Evolutionary conservation across 176 grass and related monocot genomes (phyloP).

Genomic region (Zizania latifolia): DNA sequence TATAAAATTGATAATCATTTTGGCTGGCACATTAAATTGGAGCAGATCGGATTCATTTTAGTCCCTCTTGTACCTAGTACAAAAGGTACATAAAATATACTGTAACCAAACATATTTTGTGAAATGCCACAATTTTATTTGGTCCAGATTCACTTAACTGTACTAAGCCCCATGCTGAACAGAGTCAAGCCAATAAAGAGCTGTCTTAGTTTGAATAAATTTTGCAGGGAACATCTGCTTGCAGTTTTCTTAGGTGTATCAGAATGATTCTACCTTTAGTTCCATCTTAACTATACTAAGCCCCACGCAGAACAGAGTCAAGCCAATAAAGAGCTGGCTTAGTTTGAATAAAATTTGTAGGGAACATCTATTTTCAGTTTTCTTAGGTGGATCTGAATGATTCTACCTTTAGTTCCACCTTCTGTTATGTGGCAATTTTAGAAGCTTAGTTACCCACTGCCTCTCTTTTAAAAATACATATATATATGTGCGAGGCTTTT

Average conservation of each 20-base stretch:
- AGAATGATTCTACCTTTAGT: no score
- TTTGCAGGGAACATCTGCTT: neutral
- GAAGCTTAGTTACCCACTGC: neutral
- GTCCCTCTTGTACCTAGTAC: conserved; percentile 1
- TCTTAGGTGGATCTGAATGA: conserved; percentile 11
- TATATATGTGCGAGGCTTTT: neutral
- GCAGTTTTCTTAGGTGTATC: conserved; percentile 15
- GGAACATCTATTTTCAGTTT: conserved; percentile 6
- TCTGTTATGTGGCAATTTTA: conserved; percentile 1
- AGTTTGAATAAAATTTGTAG: neutral
- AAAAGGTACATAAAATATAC: neutral
- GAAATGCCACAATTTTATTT: neutral
- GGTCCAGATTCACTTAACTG: neutral
- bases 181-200: conserved; percentile 1
- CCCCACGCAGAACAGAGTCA: conserved; percentile 1
- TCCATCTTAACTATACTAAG: neutral
- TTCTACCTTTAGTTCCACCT: neutral
- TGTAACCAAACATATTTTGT: conserved; percentile 7
- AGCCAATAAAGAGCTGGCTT: neutral
- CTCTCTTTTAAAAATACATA: neutral
- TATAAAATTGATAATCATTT: neutral
- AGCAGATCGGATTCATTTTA: neutral
- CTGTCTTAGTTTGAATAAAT: neutral
- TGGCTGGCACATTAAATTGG: no score
- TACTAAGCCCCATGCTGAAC: neutral